Evolutionary conservation across 352 stramenopile species (phyloP), one percentile per base, ranked within the genome.

Genomic region (Phytophthora sojae): DNA sequence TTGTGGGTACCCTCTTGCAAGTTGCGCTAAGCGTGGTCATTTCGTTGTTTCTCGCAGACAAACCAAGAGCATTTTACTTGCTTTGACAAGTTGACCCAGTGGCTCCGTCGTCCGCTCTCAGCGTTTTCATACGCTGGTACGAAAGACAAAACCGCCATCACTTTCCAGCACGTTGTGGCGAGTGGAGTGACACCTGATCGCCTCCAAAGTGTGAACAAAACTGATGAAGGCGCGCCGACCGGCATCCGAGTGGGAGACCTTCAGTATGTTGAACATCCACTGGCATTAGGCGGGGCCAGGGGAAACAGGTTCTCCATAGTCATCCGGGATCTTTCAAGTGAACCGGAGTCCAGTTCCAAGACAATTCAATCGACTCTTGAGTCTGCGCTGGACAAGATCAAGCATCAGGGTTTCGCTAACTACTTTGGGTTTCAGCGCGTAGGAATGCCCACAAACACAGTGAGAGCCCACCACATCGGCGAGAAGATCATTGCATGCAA

Each of bases 341-440:
- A 75, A 0, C 11, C 23, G 2, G 59, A 76, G 15, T 57, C 25
- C 42, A 69, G 19, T 21, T 4, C 23, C n/a, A 45, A 54, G 0
- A 64, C 25, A 1, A 42, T 82, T 12, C 66, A 67, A 11, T 74
- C 21, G 9, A 64, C 50, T 9, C 54, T 83, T 29, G 64, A 69
- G 8, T 29, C 37, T 2, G 69, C 73, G 23, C 56, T 93, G 4
- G 61, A 74, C 7, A 67, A 63, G 3, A 64, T 91, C 8, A 55
- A 74, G 32, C n/a, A 32, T 17, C 63, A 64, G 5, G 86, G 86
- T 2, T 94, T 93, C 47, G 61, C 82, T n/a, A 94, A 96, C 60
- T 96, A 92, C 75, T 96, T 94, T 74, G 86, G 88, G 9, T 92
- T 92, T 63, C 86, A 96, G 66, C 88, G 86, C 4, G 85, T 96